Conservation (phyloP, 305 asterid genomes). For the Fraxinus dipetala region DNA sequence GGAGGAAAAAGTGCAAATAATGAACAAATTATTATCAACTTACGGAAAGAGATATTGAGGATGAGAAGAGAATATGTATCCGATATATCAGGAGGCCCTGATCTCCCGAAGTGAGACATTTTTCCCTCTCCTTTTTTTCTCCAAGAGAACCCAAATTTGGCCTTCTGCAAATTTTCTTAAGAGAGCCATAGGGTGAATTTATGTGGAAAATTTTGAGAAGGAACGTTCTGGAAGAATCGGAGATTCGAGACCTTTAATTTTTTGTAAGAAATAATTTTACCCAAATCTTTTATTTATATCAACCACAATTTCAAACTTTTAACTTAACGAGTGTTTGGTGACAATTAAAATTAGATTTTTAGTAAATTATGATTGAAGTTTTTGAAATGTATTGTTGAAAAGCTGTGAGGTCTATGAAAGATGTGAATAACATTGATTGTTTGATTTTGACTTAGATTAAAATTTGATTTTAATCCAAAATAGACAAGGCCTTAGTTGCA, state of each 20-base stretch:
- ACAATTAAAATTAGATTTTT: too few species aligned
- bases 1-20: background rate
- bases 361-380: too few species aligned
- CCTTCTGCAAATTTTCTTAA: background rate
- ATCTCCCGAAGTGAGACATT: conserved; percentile 31
- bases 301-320: background rate
- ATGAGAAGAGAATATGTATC: conserved; percentile 37
- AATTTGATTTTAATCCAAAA: too few species aligned
- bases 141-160: background rate
- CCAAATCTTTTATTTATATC: background rate
- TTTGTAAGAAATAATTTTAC: background rate
- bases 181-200: background rate
- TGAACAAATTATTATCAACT: background rate
- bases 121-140: background rate
- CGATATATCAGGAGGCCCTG: conserved; percentile 26
- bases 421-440: too few species aligned
- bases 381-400: too few species aligned
- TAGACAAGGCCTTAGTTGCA: background rate
- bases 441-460: too few species aligned
- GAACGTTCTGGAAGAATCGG: background rate
- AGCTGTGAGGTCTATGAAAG: too few species aligned
- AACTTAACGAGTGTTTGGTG: background rate
- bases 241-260: background rate
- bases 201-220: background rate
- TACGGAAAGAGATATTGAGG: conserved; percentile 34